Evolutionary conservation across 495 filamentous ascomycete genomes (phyloP).

Genomic region (Astrothelium macrocarpum): DNA sequence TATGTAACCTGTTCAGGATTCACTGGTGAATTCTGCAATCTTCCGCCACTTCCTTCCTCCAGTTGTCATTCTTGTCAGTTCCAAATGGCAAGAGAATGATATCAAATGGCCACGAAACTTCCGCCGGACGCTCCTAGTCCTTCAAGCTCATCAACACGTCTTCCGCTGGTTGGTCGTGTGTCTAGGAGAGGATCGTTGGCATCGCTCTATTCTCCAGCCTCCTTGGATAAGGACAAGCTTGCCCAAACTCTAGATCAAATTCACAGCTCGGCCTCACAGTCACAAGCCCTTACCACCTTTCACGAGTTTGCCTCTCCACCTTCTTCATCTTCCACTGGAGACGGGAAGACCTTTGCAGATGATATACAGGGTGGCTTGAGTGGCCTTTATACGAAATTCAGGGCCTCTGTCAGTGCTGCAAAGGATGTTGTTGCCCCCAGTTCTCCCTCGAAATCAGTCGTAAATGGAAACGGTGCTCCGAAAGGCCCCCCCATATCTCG

Average conservation of each 20-base stretch:
- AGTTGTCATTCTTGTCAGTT: neutral
- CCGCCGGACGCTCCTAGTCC: constrained; percentile 19
- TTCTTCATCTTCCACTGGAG: constrained; percentile 42
- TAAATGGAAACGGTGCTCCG: neutral
- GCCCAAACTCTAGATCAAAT: constrained; percentile 73
- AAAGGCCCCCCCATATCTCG: neutral
- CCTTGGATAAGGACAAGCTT: constrained; percentile 59
- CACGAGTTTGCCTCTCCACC: constrained; percentile 68
- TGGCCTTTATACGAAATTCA: constrained; percentile 73
- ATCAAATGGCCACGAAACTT: constrained; percentile 1
- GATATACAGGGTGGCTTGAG: constrained; percentile 75
- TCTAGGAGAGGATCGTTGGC: constrained; percentile 54
- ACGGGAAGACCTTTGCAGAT: constrained; percentile 57
- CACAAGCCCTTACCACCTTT: constrained; percentile 73
- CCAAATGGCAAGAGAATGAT: constrained; percentile 15
- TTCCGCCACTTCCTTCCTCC: constrained; percentile 13
- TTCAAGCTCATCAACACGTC: constrained; percentile 16
- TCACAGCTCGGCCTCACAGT: constrained; percentile 70
- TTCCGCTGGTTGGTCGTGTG: constrained; percentile 28
- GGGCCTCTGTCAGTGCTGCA: constrained; percentile 62
- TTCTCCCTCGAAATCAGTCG: neutral
- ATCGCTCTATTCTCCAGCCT: constrained; percentile 48
- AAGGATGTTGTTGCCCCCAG: constrained; percentile 37
- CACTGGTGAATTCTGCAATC: too few species aligned
- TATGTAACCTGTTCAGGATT: too few species aligned